Evolutionary conservation across 2,329 filamentous ascomycete species (phyloP).

Genomic region (Lachnum nothofagi): DNA sequence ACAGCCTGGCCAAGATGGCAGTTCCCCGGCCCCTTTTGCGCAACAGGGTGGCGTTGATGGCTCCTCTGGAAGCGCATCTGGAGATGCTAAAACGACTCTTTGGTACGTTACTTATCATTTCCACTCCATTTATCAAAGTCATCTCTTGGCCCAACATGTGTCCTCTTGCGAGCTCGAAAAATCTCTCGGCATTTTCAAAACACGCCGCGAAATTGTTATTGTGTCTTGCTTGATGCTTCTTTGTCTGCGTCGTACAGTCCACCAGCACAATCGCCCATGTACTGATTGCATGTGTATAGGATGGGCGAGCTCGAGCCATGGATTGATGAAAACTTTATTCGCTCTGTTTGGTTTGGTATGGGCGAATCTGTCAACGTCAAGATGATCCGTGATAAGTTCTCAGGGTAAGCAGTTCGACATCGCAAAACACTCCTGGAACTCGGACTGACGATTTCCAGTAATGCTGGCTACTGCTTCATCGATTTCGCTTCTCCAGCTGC

Average conservation of each 20-base stretch:
- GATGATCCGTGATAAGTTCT: constrained; percentile 99
- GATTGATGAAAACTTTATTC: constrained; percentile 99
- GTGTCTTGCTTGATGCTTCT: too few species aligned
- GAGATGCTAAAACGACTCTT: constrained; percentile 52
- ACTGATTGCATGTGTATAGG: constrained; percentile 46
- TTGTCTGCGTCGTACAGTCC: too few species aligned
- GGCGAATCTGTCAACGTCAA: constrained; percentile 96
- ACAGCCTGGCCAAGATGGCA: constrained; percentile 58
- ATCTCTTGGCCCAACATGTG: not conserved
- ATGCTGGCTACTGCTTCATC: constrained; percentile 97
- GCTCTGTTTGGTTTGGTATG: constrained; percentile 84
- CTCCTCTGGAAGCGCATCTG: constrained; percentile 36
- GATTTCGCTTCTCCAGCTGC: constrained; percentile 81
- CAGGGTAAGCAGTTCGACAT: constrained; percentile 59
- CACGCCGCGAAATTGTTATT: too few species aligned
- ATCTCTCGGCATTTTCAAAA: too few species aligned
- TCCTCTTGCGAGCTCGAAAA: too few species aligned
- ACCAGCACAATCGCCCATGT: constrained; percentile 23
- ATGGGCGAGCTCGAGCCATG: constrained; percentile 99
- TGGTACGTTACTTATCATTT: constrained; percentile 38
- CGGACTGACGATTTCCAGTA: constrained; percentile 47
- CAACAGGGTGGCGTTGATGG: constrained; percentile 36
- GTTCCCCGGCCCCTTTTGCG: constrained; percentile 47
- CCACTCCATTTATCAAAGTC: not conserved
- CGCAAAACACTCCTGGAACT: constrained; percentile 9